These are phyloP conservation scores for Dipteronia sinensis DNA, from an alignment of 345 rosid species.

Conservation along the genomic window DNA sequence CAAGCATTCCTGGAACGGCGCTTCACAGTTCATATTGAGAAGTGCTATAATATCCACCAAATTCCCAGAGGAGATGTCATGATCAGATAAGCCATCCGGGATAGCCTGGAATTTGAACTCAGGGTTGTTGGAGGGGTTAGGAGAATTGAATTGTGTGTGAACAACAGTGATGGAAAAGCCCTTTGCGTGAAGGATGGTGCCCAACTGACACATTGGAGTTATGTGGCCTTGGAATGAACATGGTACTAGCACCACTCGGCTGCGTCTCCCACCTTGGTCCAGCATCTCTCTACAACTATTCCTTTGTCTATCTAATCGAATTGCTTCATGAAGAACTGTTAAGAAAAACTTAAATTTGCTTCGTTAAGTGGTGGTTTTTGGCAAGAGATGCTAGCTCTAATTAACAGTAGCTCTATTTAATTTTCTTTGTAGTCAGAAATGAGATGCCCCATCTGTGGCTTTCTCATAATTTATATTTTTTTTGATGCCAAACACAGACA, in stretches of 20 bases:
- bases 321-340: background rate
- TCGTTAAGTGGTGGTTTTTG: background rate
- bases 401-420: too few relatives aligned
- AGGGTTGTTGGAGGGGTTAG: conserved; percentile 29
- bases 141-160: conserved; percentile 38
- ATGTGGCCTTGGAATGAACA: conserved; percentile 49
- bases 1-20: conserved; percentile 41
- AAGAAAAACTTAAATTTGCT: background rate
- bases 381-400: background rate
- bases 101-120: conserved; percentile 45
- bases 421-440: too few relatives aligned
- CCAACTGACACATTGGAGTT: conserved; percentile 52
- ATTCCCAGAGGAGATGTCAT: conserved; percentile 24
- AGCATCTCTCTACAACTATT: background rate
- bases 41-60: conserved; percentile 17
- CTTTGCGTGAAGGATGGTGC: conserved; percentile 31
- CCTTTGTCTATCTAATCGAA: background rate
- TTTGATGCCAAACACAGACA: too few relatives aligned
- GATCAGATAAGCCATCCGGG: conserved; percentile 33
- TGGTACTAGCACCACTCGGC: conserved; percentile 37
- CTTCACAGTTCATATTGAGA: conserved; percentile 46
- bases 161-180: conserved; percentile 42
- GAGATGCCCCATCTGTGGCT: too few relatives aligned
- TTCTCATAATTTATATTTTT: too few relatives aligned
- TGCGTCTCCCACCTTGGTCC: background rate